Conservation (phyloP, 495 filamentous ascomycete species). For the Aspergillus bertholletiae region DNA sequence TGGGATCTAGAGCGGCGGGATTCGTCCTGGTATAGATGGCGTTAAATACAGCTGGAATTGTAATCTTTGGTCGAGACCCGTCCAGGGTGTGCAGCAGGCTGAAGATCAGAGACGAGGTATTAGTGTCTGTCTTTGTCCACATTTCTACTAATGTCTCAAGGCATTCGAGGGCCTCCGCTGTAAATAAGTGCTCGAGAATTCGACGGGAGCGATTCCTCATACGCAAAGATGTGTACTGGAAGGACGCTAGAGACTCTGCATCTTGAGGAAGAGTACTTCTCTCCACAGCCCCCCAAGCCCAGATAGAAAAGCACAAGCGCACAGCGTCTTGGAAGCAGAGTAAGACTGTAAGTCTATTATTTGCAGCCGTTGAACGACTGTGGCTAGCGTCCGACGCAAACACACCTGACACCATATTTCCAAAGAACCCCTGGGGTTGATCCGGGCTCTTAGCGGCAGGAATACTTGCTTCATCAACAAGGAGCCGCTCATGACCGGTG, state of each 20-base stretch:
- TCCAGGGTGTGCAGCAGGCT: conserved; percentile 87
- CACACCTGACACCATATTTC: conserved; percentile 93
- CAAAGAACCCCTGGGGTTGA: conserved; percentile 87
- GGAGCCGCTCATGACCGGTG: conserved; percentile 77
- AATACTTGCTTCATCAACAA: conserved; percentile 68
- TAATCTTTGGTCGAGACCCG: conserved; percentile 85
- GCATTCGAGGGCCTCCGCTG: conserved; percentile 91
- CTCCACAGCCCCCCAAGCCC: conserved; percentile 82
- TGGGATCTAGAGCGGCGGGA: conserved; percentile 71
- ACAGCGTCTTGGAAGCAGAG: conserved; percentile 97
- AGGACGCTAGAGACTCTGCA: conserved; percentile 70
- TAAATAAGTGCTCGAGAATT: conserved; percentile 88
- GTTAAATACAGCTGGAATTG: conserved; percentile 95
- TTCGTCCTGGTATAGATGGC: conserved; percentile 93
- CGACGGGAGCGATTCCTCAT: conserved; percentile 86
- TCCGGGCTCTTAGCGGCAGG: conserved; percentile 73
- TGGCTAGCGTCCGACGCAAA: conserved; percentile 78
- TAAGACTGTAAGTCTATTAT: conserved; percentile 86
- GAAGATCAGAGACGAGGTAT: conserved; percentile 57
- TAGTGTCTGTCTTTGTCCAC: conserved; percentile 56
- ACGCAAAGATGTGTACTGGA: conserved; percentile 80
- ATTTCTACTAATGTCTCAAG: conserved; percentile 84
- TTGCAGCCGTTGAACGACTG: conserved; percentile 73
- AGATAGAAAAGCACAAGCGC: conserved; percentile 85
- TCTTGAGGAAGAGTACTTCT: conserved; percentile 56